Evolutionary conservation across 139 green algal species (phyloP).

Genomic region (Spirogloea muscicola): DNA sequence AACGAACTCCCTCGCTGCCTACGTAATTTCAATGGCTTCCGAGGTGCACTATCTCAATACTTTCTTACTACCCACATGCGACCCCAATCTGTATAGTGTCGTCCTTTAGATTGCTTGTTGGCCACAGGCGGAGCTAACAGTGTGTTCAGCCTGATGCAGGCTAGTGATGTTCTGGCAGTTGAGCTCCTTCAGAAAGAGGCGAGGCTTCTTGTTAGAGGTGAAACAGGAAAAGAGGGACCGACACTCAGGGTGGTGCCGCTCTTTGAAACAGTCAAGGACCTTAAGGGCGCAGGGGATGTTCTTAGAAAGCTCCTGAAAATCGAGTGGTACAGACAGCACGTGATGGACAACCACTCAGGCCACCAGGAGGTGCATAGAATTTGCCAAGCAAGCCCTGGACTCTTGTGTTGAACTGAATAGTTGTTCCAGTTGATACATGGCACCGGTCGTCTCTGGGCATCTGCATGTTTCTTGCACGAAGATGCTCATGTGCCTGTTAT

Average conservation of each 20-base stretch:
- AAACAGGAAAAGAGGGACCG: background rate
- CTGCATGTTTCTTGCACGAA: no score
- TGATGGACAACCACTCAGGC: constrained; percentile 53
- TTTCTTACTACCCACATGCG: no score
- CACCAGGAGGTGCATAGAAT: constrained; percentile 70
- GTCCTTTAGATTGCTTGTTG: background rate
- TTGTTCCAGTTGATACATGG: no score
- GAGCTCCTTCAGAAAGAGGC: constrained; percentile 90
- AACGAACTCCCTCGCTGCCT: constrained; percentile 68
- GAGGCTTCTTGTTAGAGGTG: constrained; percentile 12
- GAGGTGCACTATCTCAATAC: constrained; percentile 2
- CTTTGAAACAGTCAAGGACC: constrained; percentile 92
- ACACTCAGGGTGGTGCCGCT: constrained; percentile 83
- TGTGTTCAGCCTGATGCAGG: constrained; percentile 22
- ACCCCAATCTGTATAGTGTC: no score
- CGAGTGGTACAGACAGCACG: constrained; percentile 60
- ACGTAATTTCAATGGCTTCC: constrained; percentile 91
- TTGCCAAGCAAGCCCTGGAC: no score
- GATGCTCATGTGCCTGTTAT: no score
- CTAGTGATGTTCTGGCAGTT: constrained; percentile 91
- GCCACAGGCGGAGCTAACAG: no score
- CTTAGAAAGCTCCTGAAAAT: constrained; percentile 50
- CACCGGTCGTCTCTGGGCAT: no score
- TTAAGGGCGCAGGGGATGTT: constrained; percentile 59
- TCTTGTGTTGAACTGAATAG: no score